Evolutionary conservation across 192 early-diverging fungal species (phyloP).

Genomic region (Backusella australiensis): DNA sequence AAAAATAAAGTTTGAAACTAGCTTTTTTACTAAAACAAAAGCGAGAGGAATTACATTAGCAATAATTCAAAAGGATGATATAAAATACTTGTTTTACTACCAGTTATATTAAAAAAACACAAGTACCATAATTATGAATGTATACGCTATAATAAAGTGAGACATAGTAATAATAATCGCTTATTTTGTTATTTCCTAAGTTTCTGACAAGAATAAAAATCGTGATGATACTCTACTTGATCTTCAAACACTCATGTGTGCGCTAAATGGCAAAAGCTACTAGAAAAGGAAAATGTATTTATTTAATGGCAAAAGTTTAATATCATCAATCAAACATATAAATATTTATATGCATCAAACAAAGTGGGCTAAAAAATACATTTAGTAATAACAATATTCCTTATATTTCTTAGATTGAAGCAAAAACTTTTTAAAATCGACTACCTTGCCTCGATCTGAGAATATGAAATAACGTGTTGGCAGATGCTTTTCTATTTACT

Average conservation of each 20-base stretch:
- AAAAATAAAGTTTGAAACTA: background rate
- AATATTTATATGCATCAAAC: background rate
- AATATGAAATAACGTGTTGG: too few relatives aligned
- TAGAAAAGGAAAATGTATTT: background rate
- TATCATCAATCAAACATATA: background rate
- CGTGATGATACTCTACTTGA: background rate
- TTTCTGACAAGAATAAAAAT: background rate
- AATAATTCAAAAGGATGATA: background rate
- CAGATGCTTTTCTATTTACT: too few relatives aligned
- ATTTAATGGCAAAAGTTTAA: conserved; percentile 1
- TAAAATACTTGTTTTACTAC: background rate
- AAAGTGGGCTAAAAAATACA: background rate
- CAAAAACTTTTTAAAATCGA: too few relatives aligned
- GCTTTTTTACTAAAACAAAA: background rate
- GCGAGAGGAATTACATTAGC: background rate
- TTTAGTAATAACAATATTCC: too few relatives aligned
- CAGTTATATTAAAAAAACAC: too few relatives aligned
- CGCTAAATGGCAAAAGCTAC: background rate
- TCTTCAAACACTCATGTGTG: background rate
- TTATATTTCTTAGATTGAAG: too few relatives aligned
- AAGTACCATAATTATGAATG: too few relatives aligned
- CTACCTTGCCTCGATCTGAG: too few relatives aligned
- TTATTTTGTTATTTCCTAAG: background rate
- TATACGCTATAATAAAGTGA: background rate
- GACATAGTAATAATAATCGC: background rate